Conservation (phyloP, 116 monocot genomes). For the Iris pallida region DNA sequence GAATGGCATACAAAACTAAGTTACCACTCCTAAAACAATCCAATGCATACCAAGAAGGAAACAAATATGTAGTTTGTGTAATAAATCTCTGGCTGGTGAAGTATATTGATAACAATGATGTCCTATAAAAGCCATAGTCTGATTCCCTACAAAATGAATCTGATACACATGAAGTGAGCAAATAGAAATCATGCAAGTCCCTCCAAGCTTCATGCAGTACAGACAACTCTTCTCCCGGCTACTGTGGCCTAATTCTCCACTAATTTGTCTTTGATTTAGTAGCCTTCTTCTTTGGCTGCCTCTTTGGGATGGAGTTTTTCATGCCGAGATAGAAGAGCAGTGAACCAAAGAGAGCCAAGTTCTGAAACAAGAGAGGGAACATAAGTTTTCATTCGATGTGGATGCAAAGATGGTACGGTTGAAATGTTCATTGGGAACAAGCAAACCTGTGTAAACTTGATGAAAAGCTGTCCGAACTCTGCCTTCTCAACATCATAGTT, state of each 20-base stretch:
- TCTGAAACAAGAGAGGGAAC: constrained; percentile 28
- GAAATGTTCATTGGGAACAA: not conserved
- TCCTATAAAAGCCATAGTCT: too few relatives aligned
- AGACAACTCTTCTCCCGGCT: not conserved
- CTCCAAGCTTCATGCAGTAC: not conserved
- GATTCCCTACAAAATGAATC: constrained; percentile 3
- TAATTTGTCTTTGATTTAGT: constrained; percentile 37
- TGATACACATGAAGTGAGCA: not conserved
- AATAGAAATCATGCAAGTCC: not conserved
- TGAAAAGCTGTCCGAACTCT: constrained; percentile 54
- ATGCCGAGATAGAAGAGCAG: constrained; percentile 81
- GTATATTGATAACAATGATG: too few relatives aligned
- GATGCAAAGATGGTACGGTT: too few relatives aligned
- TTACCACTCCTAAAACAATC: too few relatives aligned
- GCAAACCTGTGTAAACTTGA: constrained; percentile 54
- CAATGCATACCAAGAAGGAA: too few relatives aligned
- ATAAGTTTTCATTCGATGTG: not conserved
- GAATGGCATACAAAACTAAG: too few relatives aligned
- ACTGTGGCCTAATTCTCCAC: not conserved
- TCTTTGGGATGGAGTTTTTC: constrained; percentile 76
- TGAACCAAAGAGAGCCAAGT: constrained; percentile 76
- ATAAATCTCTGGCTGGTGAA: too few relatives aligned
- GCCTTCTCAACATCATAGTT: constrained; percentile 61
- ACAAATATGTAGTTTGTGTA: too few relatives aligned
- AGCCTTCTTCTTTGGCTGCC: constrained; percentile 61